These are phyloP conservation scores for Aspergillus sp. DNA, from an alignment of 2,329 filamentous ascomycete species.

Conservation along the genomic window DNA sequence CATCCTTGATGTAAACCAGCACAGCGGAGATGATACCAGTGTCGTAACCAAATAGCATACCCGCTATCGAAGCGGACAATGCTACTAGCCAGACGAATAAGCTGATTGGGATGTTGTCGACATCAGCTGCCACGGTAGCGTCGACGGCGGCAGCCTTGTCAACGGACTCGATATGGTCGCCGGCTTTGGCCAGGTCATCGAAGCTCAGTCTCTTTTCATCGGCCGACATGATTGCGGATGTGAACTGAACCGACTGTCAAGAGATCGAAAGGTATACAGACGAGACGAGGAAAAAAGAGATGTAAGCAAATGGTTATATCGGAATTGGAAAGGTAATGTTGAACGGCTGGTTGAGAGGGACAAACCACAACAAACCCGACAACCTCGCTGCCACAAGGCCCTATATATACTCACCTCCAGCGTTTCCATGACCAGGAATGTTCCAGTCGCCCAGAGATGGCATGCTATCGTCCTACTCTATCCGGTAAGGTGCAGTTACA, in stretches of 20 bases:
- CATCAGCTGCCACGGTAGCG: constrained; percentile 10
- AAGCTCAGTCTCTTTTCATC: constrained; percentile 9
- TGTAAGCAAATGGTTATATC: neutral
- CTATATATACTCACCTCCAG: constrained; percentile 11
- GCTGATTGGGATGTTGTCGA: constrained; percentile 46
- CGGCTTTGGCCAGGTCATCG: constrained; percentile 11
- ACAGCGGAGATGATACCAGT: constrained; percentile 53
- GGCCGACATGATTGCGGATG: neutral
- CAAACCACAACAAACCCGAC: neutral
- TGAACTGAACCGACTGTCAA: neutral
- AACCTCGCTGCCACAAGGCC: neutral
- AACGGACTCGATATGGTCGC: constrained; percentile 17
- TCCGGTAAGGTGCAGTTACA: neutral
- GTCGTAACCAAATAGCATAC: constrained; percentile 49
- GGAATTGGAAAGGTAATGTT: neutral
- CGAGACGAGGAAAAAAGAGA: neutral
- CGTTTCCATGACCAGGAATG: neutral
- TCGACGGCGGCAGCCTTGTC: constrained; percentile 13
- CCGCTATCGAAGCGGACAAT: constrained; percentile 40
- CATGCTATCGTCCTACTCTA: constrained; percentile 1
- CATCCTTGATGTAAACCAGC: constrained; percentile 38
- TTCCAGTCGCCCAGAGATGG: neutral
- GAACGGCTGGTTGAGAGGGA: neutral
- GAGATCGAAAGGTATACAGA: neutral
- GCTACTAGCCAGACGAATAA: constrained; percentile 46